Evolutionary conservation across 2,329 filamentous ascomycete species (phyloP).

Genomic region (Paecilomyces variotii): DNA sequence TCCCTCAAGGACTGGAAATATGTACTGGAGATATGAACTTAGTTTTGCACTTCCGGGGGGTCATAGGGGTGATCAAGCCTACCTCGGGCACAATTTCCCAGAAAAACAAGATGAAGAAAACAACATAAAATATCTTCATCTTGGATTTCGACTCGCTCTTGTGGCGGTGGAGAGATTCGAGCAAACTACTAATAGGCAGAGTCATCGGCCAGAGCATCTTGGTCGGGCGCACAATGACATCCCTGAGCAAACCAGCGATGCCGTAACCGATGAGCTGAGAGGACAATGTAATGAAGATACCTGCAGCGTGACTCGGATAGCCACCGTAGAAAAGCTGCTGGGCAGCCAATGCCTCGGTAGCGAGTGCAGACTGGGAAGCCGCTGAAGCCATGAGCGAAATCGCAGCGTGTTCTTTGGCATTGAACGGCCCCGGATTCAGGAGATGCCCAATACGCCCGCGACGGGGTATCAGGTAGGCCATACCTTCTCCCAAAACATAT

Average conservation of each 20-base stretch:
- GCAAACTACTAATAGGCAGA: constrained; percentile 27
- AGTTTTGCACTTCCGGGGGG: background rate
- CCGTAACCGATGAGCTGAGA: constrained; percentile 45
- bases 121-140: constrained; percentile 20
- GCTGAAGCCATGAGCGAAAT: constrained; percentile 38
- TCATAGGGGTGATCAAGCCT: background rate
- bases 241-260: constrained; percentile 41
- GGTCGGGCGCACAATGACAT: constrained; percentile 40
- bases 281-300: constrained; percentile 40
- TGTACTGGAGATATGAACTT: constrained; percentile 18
- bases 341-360: constrained; percentile 37
- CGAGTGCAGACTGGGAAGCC: constrained; percentile 23
- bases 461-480: constrained; percentile 30
- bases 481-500: constrained; percentile 35
- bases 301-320: constrained; percentile 30
- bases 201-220: constrained; percentile 42
- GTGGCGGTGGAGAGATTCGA: constrained; percentile 34
- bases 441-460: constrained; percentile 25
- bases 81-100: constrained; percentile 43
- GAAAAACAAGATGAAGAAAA: constrained; percentile 29
- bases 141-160: constrained; percentile 27
- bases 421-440: constrained; percentile 34
- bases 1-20: constrained; percentile 37
- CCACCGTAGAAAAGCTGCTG: constrained; percentile 42
- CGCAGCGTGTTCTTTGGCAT: constrained; percentile 26